Evolutionary conservation across 345 rosid species (phyloP), one percentile per base, ranked within the genome.

Genomic region (Populus davidiana): DNA sequence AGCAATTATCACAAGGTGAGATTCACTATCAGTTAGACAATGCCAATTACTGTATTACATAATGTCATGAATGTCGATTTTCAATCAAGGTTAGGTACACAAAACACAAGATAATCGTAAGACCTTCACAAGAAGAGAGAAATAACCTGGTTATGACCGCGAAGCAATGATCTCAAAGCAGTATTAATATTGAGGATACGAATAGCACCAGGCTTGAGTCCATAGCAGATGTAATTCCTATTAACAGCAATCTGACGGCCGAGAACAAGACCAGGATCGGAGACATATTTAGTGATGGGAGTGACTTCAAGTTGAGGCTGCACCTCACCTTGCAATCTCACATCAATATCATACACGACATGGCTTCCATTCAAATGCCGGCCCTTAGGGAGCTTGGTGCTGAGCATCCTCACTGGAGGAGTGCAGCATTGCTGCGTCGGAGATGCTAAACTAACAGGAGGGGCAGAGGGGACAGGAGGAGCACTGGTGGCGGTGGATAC

Each of bases 161-260:
- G 89, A 76, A 96, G 85, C 85, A 96, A 86, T 47, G 97, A 86
- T 79, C 97, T 84, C 78, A 92, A 78, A 1, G 97, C 98, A 2
- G 99, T 91, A 81, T 89, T 92, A 12, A 91, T 86, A 76, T 95
- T 93, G 65, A 95, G 96, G 77, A 95, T 89, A 76, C 98, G 83
- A 54, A 93, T 89, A 78, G 87, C 88, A 69, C 99, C 98, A 36
- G 88, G 91, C 86, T 92, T 95, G 50, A 95, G 80, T 2, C 96
- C 99, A 27, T 95, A 95, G 75, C 98, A 93, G 14, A 95, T 91
- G 71, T 95, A 95, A 16, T 83, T 81, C 83, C 82, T 84, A 70
- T 89, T 95, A 35, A 92, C 97, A 7, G 98, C 97, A 75, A 95
- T 92, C 80, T 93, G 98, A 6, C 94, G 82, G 10, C 99, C 99